Evolutionary conservation across 768 basidiomycete genomes (phyloP).

Genomic region (Ramaria sp.): DNA sequence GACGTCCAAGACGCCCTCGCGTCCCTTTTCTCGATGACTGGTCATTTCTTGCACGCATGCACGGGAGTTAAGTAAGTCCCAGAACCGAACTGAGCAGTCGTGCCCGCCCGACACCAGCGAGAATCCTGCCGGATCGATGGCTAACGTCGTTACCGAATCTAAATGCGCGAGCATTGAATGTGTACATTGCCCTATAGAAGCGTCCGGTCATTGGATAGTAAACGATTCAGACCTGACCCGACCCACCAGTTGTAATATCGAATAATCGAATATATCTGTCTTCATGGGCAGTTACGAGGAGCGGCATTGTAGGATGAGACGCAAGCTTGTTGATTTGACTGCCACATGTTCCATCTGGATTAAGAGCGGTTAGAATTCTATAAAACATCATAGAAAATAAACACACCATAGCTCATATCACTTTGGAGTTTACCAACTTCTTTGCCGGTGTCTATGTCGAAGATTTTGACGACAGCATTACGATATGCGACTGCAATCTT

Average conservation of each 20-base stretch:
- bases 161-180: conserved; percentile 87
- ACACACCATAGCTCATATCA: conserved; percentile 18
- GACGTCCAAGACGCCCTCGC: conserved; percentile 85
- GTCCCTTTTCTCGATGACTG: conserved; percentile 79
- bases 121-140: conserved; percentile 80
- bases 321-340: conserved; percentile 81
- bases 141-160: conserved; percentile 84
- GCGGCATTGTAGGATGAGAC: conserved; percentile 83
- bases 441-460: conserved; percentile 82
- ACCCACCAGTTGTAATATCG: conserved; percentile 70
- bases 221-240: conserved; percentile 16
- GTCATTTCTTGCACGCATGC: conserved; percentile 85
- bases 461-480: conserved; percentile 83
- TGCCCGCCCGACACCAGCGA: conserved; percentile 84
- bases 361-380: background rate
- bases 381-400: background rate
- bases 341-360: conserved; percentile 56
- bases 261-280: conserved; percentile 90
- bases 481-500: conserved; percentile 87
- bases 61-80: conserved; percentile 77
- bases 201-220: conserved; percentile 5
- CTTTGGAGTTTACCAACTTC: conserved; percentile 35
- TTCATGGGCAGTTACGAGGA: conserved; percentile 86
- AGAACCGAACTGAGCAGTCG: conserved; percentile 90
- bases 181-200: conserved; percentile 61